Evolutionary conservation across 805 yeast species (phyloP).

Genomic region (Cephaloascus fragrans): DNA sequence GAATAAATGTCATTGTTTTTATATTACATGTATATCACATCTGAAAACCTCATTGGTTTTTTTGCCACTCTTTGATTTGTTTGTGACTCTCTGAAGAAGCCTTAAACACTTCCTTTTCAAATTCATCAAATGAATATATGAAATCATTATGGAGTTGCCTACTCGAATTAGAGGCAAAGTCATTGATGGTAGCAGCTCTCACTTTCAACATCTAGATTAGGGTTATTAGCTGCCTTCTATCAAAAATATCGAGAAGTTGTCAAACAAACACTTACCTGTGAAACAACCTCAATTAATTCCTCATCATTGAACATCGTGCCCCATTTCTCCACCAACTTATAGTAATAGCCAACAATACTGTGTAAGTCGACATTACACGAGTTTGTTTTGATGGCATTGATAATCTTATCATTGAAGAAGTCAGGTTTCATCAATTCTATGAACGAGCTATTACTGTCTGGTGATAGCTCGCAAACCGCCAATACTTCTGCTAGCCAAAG

Average conservation of each 20-base stretch:
- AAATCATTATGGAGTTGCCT: conserved; percentile 43
- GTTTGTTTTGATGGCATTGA: conserved; percentile 76
- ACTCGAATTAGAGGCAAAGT: conserved; percentile 47
- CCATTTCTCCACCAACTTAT: conserved; percentile 70
- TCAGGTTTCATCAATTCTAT: conserved; percentile 66
- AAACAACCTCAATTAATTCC: conserved; percentile 41
- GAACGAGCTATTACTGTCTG: conserved; percentile 34
- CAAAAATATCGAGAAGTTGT: background rate
- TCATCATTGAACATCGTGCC: conserved; percentile 57
- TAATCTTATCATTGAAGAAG: conserved; percentile 49
- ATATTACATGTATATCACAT: too few relatives aligned
- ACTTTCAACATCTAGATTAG: conserved; percentile 41
- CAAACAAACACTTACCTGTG: conserved; percentile 6
- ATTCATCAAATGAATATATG: conserved; percentile 61
- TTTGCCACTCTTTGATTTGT: conserved; percentile 27
- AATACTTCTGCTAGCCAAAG: conserved; percentile 80
- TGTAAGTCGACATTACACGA: conserved; percentile 60
- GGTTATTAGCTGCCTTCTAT: background rate
- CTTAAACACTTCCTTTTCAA: conserved; percentile 54
- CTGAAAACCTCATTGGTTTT: conserved; percentile 10
- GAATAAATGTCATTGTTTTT: too few relatives aligned
- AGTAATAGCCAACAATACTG: conserved; percentile 56
- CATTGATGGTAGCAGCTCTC: conserved; percentile 65
- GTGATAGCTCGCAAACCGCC: conserved; percentile 36
- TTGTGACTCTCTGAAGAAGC: conserved; percentile 38